phyloP scores from a whole-genome alignment of 305 asterid genomes.

The Caryopteris hybrid region DNA sequence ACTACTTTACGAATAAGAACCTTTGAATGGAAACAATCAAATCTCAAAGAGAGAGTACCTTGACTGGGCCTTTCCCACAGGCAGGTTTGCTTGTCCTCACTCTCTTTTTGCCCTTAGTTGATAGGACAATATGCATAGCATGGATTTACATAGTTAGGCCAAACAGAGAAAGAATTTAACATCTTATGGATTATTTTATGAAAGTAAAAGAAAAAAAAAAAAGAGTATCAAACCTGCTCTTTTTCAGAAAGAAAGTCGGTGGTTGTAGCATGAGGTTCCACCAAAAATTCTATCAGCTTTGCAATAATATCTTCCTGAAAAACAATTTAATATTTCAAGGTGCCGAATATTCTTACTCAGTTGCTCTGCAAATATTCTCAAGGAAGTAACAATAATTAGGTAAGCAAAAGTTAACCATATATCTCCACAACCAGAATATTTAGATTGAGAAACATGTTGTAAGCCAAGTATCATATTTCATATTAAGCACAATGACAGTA shows the following conservation, averaged over 20 bases:
- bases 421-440: constrained; percentile 15
- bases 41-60: constrained; percentile 41
- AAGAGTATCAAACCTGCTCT: constrained; percentile 62
- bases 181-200: background rate
- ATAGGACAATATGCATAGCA: constrained; percentile 24
- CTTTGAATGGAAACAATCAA: background rate
- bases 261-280: constrained; percentile 82
- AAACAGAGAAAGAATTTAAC: background rate
- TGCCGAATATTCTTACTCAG: background rate
- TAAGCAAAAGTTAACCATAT: background rate
- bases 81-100: constrained; percentile 55
- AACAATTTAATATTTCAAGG: background rate
- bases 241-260: constrained; percentile 68
- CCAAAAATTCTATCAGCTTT: constrained; percentile 80
- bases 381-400: background rate
- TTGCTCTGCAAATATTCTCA: too few relatives aligned
- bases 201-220: background rate
- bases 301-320: constrained; percentile 80
- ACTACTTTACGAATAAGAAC: background rate
- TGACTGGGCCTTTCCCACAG: constrained; percentile 54
- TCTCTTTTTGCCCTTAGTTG: constrained; percentile 82
- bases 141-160: constrained; percentile 1
- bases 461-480: background rate
- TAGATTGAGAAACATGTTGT: constrained; percentile 3
- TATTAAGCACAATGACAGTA: background rate